These are phyloP conservation scores for Fraxinus xanthoxyloides DNA, from an alignment of 305 asterid species.

Conservation along the genomic window DNA sequence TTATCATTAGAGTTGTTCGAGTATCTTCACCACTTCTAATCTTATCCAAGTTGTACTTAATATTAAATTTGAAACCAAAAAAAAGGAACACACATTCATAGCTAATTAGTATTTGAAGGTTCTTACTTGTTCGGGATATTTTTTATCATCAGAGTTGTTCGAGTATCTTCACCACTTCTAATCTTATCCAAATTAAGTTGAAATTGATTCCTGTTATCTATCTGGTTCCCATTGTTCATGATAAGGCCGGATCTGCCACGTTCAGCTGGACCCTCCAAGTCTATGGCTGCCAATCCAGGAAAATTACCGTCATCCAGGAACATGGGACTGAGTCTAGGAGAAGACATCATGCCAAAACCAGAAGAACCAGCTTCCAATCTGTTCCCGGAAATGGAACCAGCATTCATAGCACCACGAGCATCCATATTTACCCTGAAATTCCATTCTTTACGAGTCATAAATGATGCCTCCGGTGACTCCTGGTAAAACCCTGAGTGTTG, in stretches of 20 bases:
- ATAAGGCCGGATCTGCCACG: constrained; percentile 31
- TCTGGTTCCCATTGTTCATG: constrained; percentile 40
- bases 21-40: constrained; percentile 60
- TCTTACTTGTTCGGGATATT: constrained; percentile 76
- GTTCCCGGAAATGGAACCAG: neutral
- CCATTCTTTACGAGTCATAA: constrained; percentile 26
- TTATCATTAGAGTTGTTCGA: constrained; percentile 73
- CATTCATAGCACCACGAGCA: neutral
- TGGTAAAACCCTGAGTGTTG: constrained; percentile 40
- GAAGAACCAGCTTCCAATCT: constrained; percentile 38
- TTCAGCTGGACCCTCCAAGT: constrained; percentile 39
- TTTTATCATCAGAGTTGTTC: constrained; percentile 77
- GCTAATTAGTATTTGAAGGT: neutral
- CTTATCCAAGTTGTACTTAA: constrained; percentile 31
- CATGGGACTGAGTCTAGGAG: constrained; percentile 38
- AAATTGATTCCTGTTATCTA: constrained; percentile 45
- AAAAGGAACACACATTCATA: neutral
- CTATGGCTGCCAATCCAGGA: constrained; percentile 29
- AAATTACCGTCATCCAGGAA: constrained; percentile 34
- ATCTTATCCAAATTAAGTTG: constrained; percentile 63
- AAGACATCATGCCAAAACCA: constrained; percentile 37
- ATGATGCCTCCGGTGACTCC: constrained; percentile 35
- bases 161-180: constrained; percentile 53
- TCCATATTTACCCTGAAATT: constrained; percentile 23
- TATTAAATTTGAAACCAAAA: constrained; percentile 3